phyloP scores from a whole-genome alignment of 2,329 filamentous ascomycete genomes.

The Lachnellula arida region DNA sequence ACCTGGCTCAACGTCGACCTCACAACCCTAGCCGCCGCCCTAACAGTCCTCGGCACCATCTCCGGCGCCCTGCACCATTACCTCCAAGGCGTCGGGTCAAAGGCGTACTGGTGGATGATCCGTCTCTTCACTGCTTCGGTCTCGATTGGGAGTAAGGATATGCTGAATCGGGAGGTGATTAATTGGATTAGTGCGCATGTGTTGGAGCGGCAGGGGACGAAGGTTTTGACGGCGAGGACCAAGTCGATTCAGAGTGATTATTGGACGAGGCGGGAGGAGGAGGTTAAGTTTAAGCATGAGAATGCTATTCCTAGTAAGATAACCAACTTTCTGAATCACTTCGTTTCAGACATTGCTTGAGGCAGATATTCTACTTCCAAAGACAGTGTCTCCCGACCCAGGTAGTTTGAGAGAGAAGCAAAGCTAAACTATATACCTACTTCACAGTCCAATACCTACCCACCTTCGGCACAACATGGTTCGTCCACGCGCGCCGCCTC shows the following conservation, averaged over 20 bases:
- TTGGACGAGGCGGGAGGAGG: too few relatives aligned
- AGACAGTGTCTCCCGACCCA: conserved; percentile 31
- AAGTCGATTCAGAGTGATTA: conserved; percentile 33
- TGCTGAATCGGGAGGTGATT: conserved; percentile 42
- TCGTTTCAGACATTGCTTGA: too few relatives aligned
- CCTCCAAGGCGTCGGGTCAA: conserved; percentile 34
- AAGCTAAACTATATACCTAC: conserved; percentile 15
- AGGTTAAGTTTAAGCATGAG: too few relatives aligned
- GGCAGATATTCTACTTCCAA: conserved; percentile 27
- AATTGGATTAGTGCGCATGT: conserved; percentile 42
- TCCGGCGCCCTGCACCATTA: conserved; percentile 39
- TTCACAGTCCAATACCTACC: conserved; percentile 41
- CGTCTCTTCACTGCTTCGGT: conserved; percentile 42
- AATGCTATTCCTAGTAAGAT: too few relatives aligned
- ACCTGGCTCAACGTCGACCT: conserved; percentile 44
- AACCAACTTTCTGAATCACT: too few relatives aligned
- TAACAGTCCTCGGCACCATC: conserved; percentile 40
- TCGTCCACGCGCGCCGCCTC: conserved; percentile 44
- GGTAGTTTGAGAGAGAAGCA: conserved; percentile 26
- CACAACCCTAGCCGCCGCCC: conserved; percentile 41
- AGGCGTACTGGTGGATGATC: conserved; percentile 38
- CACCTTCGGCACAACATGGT: conserved; percentile 43
- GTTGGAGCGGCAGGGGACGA: conserved; percentile 32
- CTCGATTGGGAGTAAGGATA: conserved; percentile 40
- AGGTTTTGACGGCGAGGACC: conserved; percentile 42